These are phyloP conservation scores for Scenedesmus sp. DNA, from an alignment of 163 green algal genomes.

Conservation along the genomic window DNA sequence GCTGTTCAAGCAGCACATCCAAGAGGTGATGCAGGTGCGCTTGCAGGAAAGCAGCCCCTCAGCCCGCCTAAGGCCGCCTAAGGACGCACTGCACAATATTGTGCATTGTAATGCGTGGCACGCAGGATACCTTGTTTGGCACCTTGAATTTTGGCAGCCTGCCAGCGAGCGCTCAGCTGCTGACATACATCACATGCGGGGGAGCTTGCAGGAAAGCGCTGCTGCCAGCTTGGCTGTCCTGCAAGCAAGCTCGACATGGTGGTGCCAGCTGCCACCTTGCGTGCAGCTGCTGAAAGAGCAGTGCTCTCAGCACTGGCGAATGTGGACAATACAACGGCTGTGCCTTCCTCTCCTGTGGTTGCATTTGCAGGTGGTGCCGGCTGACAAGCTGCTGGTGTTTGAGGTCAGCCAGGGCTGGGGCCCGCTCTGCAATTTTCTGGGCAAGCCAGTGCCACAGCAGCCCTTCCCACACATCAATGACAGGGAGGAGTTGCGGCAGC, in stretches of 20 bases:
- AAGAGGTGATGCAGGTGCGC: slow-evolving; percentile 28
- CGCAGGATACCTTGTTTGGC: not conserved
- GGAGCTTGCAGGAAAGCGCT: not conserved
- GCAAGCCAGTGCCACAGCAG: slow-evolving; percentile 27
- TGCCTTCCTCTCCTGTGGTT: not conserved
- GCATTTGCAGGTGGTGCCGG: not conserved
- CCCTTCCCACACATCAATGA: slow-evolving; percentile 42
- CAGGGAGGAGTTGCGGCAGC: not conserved
- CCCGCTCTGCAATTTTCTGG: slow-evolving; percentile 43
- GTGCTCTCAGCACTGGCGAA: not conserved
- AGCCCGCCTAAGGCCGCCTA: not conserved
- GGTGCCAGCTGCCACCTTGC: not conserved
- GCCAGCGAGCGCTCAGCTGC: too few relatives aligned
- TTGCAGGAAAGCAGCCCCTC: not conserved
- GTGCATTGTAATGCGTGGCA: not conserved
- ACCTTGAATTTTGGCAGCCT: too few relatives aligned
- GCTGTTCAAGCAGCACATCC: slow-evolving; percentile 16
- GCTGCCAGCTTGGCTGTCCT: too few relatives aligned
- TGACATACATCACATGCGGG: not conserved
- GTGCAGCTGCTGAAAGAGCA: too few relatives aligned
- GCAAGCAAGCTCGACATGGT: not conserved
- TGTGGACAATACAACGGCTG: not conserved
- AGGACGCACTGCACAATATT: not conserved
- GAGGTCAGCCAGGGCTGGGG: slow-evolving; percentile 30
- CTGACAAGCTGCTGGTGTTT: slow-evolving; percentile 43